These are phyloP conservation scores for Xylaria sp. DNA, from an alignment of 2,329 filamentous ascomycete genomes.

Conservation along the genomic window DNA sequence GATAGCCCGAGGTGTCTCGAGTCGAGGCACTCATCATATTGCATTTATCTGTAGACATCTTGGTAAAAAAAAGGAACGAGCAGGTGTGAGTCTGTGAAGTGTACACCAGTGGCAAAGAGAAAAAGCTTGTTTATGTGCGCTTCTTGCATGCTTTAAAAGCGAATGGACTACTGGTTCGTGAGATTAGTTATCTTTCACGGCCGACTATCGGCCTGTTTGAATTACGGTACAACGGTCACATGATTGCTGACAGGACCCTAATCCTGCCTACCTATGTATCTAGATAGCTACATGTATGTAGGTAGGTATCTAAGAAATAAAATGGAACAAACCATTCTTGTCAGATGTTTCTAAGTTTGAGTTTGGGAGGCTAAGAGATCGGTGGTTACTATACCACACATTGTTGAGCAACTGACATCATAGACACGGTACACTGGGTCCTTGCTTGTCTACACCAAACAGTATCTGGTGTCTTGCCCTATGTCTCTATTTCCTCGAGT, in stretches of 20 bases:
- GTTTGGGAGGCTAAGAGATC: neutral
- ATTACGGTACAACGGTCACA: neutral
- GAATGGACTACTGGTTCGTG: neutral
- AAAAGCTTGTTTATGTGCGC: neutral
- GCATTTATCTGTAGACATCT: constrained; percentile 39
- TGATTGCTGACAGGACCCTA: neutral
- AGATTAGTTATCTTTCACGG: neutral
- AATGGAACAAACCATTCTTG: neutral
- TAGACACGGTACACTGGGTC: neutral
- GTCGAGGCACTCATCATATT: constrained; percentile 42
- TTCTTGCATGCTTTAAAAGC: neutral
- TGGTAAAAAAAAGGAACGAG: neutral
- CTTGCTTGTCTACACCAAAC: too few relatives aligned
- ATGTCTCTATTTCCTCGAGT: neutral
- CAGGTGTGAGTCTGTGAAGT: neutral
- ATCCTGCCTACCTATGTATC: neutral
- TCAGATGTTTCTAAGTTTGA: neutral
- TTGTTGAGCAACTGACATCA: constrained; percentile 10
- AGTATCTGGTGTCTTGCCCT: neutral
- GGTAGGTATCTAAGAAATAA: neutral
- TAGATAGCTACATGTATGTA: too few relatives aligned
- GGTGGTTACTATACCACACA: neutral
- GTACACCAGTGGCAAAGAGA: neutral
- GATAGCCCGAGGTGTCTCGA: constrained; percentile 55
- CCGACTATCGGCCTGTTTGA: neutral